Conservation (phyloP, 2,329 filamentous ascomycete genomes). For the Aspergillus puulaauensis region DNA sequence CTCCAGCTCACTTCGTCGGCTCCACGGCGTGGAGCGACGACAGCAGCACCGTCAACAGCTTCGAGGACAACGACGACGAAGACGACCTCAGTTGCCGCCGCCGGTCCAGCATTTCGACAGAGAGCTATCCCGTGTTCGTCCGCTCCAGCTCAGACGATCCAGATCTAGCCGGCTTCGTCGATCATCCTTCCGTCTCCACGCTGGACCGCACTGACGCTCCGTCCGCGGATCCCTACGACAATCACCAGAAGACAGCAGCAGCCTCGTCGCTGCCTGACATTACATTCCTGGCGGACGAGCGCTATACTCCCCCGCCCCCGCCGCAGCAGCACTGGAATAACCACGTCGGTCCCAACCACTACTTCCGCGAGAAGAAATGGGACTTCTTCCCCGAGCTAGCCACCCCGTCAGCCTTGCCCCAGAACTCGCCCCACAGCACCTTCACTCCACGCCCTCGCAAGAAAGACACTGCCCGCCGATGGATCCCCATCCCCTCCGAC, state of each 20-base stretch:
- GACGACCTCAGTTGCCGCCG: neutral
- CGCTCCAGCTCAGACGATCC: conserved; percentile 29
- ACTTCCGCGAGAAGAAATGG: conserved; percentile 43
- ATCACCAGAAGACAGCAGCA: neutral
- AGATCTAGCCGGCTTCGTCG: conserved; percentile 27
- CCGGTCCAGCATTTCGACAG: conserved; percentile 22
- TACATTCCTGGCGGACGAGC: conserved; percentile 22
- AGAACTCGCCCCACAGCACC: conserved; percentile 11
- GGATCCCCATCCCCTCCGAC: conserved; percentile 27
- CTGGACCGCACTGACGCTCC: conserved; percentile 1
- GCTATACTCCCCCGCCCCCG: conserved; percentile 20
- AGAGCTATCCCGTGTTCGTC: conserved; percentile 35
- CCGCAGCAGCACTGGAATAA: conserved; percentile 21
- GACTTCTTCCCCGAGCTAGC: conserved; percentile 42
- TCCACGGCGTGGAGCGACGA: conserved; percentile 31
- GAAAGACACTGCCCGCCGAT: conserved; percentile 25
- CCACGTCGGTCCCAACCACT: conserved; percentile 31
- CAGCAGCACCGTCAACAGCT: conserved; percentile 27
- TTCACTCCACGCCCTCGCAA: conserved; percentile 19
- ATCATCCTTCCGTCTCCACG: conserved; percentile 23
- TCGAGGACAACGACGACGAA: conserved; percentile 11
- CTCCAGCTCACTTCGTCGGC: conserved; percentile 10
- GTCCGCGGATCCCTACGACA: conserved; percentile 10
- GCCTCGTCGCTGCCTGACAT: neutral
- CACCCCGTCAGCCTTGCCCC: conserved; percentile 25